These are phyloP conservation scores for Pterocarpus macrocarpus DNA, from an alignment of 306 rosid species.

Conservation along the genomic window DNA sequence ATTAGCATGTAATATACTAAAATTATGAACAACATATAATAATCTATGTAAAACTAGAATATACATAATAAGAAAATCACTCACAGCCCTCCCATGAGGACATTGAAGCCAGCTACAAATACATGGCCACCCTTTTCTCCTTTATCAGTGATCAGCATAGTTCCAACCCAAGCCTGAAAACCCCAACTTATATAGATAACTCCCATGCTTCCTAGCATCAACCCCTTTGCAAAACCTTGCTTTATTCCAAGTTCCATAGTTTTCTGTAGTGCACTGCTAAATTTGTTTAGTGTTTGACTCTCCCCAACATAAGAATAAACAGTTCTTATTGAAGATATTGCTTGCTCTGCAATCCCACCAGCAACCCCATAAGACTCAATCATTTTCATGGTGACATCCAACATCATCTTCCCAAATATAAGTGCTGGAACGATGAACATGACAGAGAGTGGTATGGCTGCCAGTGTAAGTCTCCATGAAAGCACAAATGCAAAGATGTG, in stretches of 20 bases:
- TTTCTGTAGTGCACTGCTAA: slow-evolving; percentile 75
- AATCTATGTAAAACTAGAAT: neutral
- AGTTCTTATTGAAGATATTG: slow-evolving; percentile 86
- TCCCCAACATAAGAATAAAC: slow-evolving; percentile 88
- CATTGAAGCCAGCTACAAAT: slow-evolving; percentile 84
- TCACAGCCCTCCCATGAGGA: slow-evolving; percentile 97
- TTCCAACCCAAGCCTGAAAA: slow-evolving; percentile 96
- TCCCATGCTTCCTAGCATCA: slow-evolving; percentile 95
- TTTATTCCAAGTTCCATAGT: slow-evolving; percentile 74
- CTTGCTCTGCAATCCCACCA: slow-evolving; percentile 88
- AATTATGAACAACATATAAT: slow-evolving; percentile 4
- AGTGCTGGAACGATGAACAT: slow-evolving; percentile 87
- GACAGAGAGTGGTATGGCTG: slow-evolving; percentile 83
- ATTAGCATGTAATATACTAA: slow-evolving; percentile 26
- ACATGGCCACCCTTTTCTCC: slow-evolving; percentile 85
- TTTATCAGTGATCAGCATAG: slow-evolving; percentile 69
- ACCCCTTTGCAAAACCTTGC: slow-evolving; percentile 79
- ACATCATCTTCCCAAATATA: slow-evolving; percentile 75
- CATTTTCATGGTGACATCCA: slow-evolving; percentile 80
- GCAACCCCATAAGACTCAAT: slow-evolving; percentile 92
- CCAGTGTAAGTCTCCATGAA: slow-evolving; percentile 86
- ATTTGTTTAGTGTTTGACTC: slow-evolving; percentile 70
- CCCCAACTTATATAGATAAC: slow-evolving; percentile 88
- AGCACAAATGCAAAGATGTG: slow-evolving; percentile 82
- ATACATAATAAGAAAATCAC: slow-evolving; percentile 49